Evolutionary conservation across 1,284 basidiomycete genomes (phyloP).

Genomic region (Kwoniella shivajii): DNA sequence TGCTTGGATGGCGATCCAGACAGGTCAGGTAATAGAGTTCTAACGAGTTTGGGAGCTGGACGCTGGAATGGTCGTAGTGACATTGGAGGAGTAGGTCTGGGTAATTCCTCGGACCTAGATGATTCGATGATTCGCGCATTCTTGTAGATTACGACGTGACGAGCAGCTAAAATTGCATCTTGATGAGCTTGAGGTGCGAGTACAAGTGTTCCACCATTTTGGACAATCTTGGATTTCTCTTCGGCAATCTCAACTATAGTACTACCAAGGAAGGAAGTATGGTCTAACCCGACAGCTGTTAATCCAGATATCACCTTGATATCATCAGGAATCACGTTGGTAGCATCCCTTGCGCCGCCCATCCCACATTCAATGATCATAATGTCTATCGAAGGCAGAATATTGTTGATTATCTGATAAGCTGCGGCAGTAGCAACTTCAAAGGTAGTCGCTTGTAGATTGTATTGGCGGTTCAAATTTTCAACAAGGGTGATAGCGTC

Average conservation of each 20-base stretch:
- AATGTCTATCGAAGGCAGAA: constrained; percentile 64
- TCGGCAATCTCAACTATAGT: constrained; percentile 73
- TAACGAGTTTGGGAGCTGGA: constrained; percentile 22
- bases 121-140: constrained; percentile 36
- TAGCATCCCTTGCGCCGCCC: constrained; percentile 90
- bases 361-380: constrained; percentile 92
- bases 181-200: constrained; percentile 68
- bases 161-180: constrained; percentile 59
- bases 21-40: constrained; percentile 22
- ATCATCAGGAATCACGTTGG: constrained; percentile 77
- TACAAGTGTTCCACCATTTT: constrained; percentile 69
- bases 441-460: constrained; percentile 67
- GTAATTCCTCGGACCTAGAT: not conserved
- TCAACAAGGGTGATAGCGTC: constrained; percentile 61
- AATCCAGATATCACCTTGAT: constrained; percentile 76
- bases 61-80: constrained; percentile 35
- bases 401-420: constrained; percentile 69
- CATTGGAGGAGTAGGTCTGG: constrained; percentile 21
- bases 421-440: constrained; percentile 83
- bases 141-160: constrained; percentile 52
- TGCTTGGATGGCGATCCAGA: not conserved
- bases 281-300: constrained; percentile 87
- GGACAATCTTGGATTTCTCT: constrained; percentile 84
- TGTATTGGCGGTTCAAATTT: constrained; percentile 57
- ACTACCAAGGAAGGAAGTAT: constrained; percentile 83